phyloP scores from a whole-genome alignment of 2,329 filamentous ascomycete species.

The Sporothrix sp. region DNA sequence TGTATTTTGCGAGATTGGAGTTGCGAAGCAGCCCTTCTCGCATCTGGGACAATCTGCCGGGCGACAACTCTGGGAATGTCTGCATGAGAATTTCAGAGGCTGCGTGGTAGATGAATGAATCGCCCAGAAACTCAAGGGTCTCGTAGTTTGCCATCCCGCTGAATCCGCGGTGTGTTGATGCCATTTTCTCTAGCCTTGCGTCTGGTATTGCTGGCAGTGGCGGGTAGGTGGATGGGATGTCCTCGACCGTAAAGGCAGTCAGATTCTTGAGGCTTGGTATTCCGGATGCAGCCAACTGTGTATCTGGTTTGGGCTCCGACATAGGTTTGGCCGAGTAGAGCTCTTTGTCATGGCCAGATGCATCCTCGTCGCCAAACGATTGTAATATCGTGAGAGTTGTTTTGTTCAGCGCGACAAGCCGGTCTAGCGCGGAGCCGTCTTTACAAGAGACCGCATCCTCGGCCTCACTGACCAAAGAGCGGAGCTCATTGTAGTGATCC shows the following conservation, averaged over 20 bases:
- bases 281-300: no score
- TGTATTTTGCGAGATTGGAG: conserved; percentile 60
- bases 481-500: conserved; percentile 30
- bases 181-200: conserved; percentile 47
- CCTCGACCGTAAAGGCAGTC: conserved; percentile 36
- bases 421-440: not conserved
- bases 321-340: not conserved
- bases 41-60: conserved; percentile 64
- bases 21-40: conserved; percentile 77
- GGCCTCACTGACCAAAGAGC: conserved; percentile 29
- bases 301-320: no score
- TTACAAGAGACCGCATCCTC: conserved; percentile 21
- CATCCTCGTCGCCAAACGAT: conserved; percentile 3
- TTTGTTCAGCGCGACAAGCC: conserved; percentile 19
- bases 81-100: conserved; percentile 63
- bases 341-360: not conserved
- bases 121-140: conserved; percentile 77
- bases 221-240: conserved; percentile 41
- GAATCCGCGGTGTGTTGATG: conserved; percentile 55
- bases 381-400: conserved; percentile 23
- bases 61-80: conserved; percentile 54
- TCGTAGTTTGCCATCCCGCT: conserved; percentile 55
- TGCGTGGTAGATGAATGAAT: conserved; percentile 67
- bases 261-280: conserved; percentile 13
- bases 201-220: conserved; percentile 53